These are phyloP conservation scores for Thalassiosira mediterranea DNA, from an alignment of 352 stramenopile genomes.

Conservation along the genomic window DNA sequence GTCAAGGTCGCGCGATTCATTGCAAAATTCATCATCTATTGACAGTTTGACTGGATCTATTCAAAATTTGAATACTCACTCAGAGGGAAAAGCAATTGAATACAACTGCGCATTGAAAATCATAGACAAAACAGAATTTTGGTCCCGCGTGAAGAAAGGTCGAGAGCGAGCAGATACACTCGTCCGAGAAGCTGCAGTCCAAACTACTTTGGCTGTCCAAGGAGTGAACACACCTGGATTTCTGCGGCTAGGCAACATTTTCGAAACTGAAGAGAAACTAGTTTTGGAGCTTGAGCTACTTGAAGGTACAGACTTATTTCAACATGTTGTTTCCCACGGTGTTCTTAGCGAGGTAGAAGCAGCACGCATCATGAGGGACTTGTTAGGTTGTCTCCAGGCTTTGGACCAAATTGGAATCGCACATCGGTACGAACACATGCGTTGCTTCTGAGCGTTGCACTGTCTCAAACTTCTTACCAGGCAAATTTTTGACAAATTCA, in stretches of 20 bases:
- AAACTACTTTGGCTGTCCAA: conserved; percentile 71
- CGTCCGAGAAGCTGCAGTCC: conserved; percentile 79
- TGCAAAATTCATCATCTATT: conserved; percentile 35
- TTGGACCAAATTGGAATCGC: conserved; percentile 93
- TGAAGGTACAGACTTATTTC: conserved; percentile 79
- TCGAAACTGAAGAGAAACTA: conserved; percentile 80
- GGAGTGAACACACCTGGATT: conserved; percentile 50
- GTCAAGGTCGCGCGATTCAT: conserved; percentile 46
- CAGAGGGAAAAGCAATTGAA: conserved; percentile 21
- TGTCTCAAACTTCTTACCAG: too few relatives aligned
- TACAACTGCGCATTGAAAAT: conserved; percentile 80
- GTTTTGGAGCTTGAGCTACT: conserved; percentile 82
- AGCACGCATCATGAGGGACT: conserved; percentile 69
- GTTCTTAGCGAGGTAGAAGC: conserved; percentile 70
- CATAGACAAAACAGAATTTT: conserved; percentile 84
- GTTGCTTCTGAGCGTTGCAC: too few relatives aligned
- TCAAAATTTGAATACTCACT: conserved; percentile 38
- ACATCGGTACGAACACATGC: too few relatives aligned
- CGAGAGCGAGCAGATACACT: conserved; percentile 79
- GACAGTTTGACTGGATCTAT: conserved; percentile 35
- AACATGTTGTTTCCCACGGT: conserved; percentile 69
- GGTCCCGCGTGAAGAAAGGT: conserved; percentile 71
- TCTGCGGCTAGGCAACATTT: conserved; percentile 72
- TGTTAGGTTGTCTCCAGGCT: conserved; percentile 88
- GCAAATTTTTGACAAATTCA: too few relatives aligned